Percentiles rank a stretch among this genome's conserved stretches.
Evolutionary conservation across 225 moss, liverwort and hornwort species (phyloP).

Genomic region (Bryoerythrophyllum caledonicum): DNA sequence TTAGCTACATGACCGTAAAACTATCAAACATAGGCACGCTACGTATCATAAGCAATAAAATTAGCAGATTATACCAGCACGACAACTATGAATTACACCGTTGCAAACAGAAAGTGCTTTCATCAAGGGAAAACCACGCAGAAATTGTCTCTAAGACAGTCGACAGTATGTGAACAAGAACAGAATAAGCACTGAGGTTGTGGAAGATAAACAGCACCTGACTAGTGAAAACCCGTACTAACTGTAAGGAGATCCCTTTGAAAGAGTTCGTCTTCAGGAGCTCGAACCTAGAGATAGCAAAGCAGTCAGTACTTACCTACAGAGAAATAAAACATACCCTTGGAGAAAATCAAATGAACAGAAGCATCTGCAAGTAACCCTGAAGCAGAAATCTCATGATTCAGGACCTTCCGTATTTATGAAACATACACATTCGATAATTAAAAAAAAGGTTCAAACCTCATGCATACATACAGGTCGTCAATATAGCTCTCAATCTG

Average conservation of each 20-base stretch:
- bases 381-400: not conserved
- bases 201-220: constrained; percentile 51
- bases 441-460: not conserved
- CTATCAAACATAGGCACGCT: constrained; percentile 9
- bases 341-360: constrained; percentile 4
- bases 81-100: not conserved
- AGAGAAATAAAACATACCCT: not conserved
- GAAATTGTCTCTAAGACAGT: not conserved
- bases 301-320: constrained; percentile 10
- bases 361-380: constrained; percentile 1
- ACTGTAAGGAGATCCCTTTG: constrained; percentile 75
- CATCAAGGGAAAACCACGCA: constrained; percentile 1
- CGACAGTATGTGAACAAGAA: constrained; percentile 9
- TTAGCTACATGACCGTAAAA: constrained; percentile 7
- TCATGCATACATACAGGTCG: not conserved
- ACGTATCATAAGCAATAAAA: not conserved
- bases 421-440: too few species aligned
- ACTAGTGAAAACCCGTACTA: constrained; percentile 60
- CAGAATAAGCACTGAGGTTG: not conserved
- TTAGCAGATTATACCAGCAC: constrained; percentile 7
- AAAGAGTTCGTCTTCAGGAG: constrained; percentile 67
- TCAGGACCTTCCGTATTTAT: not conserved
- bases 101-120: not conserved
- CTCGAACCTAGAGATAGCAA: constrained; percentile 61
- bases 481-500: constrained; percentile 6